A percentile compares a stretch with the other conserved stretches of the same genome.
Conservation (phyloP, 257 asterid genomes). For the Apocynum venetum region DNA sequence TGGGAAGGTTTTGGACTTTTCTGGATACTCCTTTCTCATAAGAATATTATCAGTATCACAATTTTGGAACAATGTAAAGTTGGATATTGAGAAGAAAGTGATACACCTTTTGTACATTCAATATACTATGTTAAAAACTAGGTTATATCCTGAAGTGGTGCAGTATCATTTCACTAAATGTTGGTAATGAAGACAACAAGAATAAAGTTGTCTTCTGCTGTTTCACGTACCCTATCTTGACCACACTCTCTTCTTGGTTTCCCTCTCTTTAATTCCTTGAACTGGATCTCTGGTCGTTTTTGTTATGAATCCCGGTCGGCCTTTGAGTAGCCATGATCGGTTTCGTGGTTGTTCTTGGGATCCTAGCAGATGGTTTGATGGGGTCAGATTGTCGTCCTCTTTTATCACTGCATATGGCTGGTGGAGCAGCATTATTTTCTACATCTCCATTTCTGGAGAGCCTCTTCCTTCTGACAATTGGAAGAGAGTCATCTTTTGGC, state of each 20-base stretch:
- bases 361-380: constrained; percentile 40
- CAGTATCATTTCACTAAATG: neutral
- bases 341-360: constrained; percentile 44
- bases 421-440: constrained; percentile 42
- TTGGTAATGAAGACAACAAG: constrained; percentile 17
- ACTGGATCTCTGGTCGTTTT: constrained; percentile 55
- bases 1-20: too few relatives aligned
- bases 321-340: constrained; percentile 41
- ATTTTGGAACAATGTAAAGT: neutral
- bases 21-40: too few relatives aligned
- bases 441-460: constrained; percentile 53
- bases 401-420: constrained; percentile 35
- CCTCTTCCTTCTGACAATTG: constrained; percentile 45
- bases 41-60: too few relatives aligned
- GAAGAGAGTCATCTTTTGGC: constrained; percentile 45
- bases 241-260: constrained; percentile 85
- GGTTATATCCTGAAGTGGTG: neutral
- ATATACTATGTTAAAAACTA: neutral
- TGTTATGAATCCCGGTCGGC: constrained; percentile 37
- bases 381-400: constrained; percentile 68
- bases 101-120: neutral
- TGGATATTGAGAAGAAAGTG: neutral
- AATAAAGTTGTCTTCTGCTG: constrained; percentile 20
- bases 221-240: constrained; percentile 38
- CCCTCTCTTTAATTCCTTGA: constrained; percentile 68